Percentiles rank a stretch among this genome's conserved stretches.
These are phyloP conservation scores for Mycotypha africana DNA, from an alignment of 371 early-diverging fungal genomes.

Conservation along the genomic window DNA sequence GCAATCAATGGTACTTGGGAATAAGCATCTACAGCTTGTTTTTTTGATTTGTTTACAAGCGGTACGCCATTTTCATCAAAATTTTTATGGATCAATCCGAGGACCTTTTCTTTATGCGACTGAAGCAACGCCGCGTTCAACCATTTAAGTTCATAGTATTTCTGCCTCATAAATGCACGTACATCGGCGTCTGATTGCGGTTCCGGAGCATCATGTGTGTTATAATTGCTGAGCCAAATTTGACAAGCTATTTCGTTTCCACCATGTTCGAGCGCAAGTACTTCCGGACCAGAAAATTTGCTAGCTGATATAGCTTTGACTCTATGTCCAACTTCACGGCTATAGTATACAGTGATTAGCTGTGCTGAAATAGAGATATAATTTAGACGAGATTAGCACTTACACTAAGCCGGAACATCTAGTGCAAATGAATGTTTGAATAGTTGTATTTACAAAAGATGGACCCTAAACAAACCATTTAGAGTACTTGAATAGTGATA, in stretches of 20 bases:
- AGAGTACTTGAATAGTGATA: no score
- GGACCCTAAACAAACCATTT: conserved; percentile 36
- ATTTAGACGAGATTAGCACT: conserved; percentile 13
- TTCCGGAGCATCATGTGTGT: conserved; percentile 17
- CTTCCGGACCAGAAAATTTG: conserved; percentile 51
- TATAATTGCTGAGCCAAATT: conserved; percentile 27
- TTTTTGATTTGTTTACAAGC: conserved; percentile 6
- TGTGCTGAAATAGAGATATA: not conserved
- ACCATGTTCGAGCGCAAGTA: conserved; percentile 48
- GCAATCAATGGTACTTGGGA: conserved; percentile 9
- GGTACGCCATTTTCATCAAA: conserved; percentile 13
- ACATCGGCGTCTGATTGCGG: conserved; percentile 32
- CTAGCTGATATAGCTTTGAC: conserved; percentile 66
- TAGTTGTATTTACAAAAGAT: conserved; percentile 56
- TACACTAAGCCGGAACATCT: conserved; percentile 63
- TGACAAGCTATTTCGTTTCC: conserved; percentile 47
- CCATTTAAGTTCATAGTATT: conserved; percentile 39
- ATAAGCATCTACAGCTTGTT: not conserved
- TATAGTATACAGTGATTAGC: conserved; percentile 10
- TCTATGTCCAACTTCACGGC: conserved; percentile 63
- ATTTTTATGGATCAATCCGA: conserved; percentile 1
- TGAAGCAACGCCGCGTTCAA: conserved; percentile 14
- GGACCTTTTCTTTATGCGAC: conserved; percentile 3
- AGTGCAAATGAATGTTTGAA: conserved; percentile 55
- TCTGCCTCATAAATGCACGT: conserved; percentile 37